Percentiles rank a stretch among this genome's conserved stretches.
Conservation (phyloP, 2,329 filamentous ascomycete species). For the Botryotinia globosa region DNA sequence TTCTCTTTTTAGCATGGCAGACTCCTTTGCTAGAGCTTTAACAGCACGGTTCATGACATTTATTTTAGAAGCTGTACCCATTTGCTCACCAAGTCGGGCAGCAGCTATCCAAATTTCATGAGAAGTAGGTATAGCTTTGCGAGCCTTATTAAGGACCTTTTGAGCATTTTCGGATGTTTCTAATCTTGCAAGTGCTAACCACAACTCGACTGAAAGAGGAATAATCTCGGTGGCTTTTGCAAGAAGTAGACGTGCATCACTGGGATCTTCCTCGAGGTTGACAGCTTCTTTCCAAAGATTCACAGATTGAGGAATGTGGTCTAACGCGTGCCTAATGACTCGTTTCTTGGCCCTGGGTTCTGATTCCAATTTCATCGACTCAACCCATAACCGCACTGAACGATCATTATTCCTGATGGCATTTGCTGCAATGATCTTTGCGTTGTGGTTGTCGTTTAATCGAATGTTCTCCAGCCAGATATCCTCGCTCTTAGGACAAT, state of each 20-base stretch:
- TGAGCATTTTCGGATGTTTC: conserved; percentile 90
- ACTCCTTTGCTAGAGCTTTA: conserved; percentile 82
- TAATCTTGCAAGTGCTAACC: conserved; percentile 87
- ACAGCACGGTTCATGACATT: conserved; percentile 95
- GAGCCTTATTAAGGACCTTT: conserved; percentile 90
- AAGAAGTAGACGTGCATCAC: conserved; percentile 82
- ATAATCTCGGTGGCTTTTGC: conserved; percentile 96
- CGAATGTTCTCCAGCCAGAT: conserved; percentile 96
- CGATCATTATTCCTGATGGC: conserved; percentile 89
- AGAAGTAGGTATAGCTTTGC: conserved; percentile 89
- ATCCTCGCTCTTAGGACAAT: conserved; percentile 92
- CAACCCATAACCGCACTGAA: conserved; percentile 88
- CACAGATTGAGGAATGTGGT: conserved; percentile 91
- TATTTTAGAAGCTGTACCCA: conserved; percentile 72
- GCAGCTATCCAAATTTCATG: conserved; percentile 97
- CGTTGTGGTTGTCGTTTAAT: conserved; percentile 86
- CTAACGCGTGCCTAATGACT: conserved; percentile 85
- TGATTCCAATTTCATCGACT: conserved; percentile 88
- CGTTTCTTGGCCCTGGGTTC: conserved; percentile 84
- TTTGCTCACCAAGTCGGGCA: conserved; percentile 83
- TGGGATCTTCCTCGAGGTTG: conserved; percentile 86
- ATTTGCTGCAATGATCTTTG: conserved; percentile 90
- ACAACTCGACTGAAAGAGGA: conserved; percentile 87
- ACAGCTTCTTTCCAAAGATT: conserved; percentile 98
- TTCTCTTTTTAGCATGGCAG: conserved; percentile 94